Conservation (phyloP, 78 protist genomes). For the Isochrysis galbana region DNA sequence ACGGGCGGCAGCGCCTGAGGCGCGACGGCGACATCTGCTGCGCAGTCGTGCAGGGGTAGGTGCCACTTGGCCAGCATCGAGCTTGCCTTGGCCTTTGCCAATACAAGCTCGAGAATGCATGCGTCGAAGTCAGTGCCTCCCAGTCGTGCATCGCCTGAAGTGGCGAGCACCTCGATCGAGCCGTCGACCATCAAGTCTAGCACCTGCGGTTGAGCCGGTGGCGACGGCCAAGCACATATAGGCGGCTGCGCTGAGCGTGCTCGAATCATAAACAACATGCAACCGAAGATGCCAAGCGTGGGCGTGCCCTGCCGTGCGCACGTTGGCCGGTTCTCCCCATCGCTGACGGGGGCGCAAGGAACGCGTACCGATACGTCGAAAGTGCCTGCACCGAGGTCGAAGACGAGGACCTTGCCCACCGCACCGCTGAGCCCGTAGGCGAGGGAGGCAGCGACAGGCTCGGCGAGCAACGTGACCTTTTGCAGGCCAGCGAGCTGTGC, state of each 20-base stretch:
- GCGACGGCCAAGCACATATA: no score
- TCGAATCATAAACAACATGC: no score
- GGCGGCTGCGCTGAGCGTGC: no score
- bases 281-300: no score
- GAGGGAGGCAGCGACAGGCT: conserved; percentile 93
- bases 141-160: conserved; percentile 72
- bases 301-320: no score
- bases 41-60: background rate
- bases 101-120: conserved; percentile 29
- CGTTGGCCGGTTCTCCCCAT: no score
- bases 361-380: conserved; percentile 73
- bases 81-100: background rate
- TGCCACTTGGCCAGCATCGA: background rate
- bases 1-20: no score
- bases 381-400: conserved; percentile 86
- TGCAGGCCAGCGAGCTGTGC: conserved; percentile 86
- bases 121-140: conserved; percentile 81
- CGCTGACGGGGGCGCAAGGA: no score
- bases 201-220: no score
- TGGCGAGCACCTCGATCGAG: conserved; percentile 64
- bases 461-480: conserved; percentile 83
- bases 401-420: conserved; percentile 54
- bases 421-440: conserved; percentile 78
- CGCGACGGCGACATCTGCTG: no score
- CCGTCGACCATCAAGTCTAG: no score